Base-by-base conservation (phyloP, 2,329 filamentous ascomycete genomes). In the Trichoderma simmonsii region DNA sequence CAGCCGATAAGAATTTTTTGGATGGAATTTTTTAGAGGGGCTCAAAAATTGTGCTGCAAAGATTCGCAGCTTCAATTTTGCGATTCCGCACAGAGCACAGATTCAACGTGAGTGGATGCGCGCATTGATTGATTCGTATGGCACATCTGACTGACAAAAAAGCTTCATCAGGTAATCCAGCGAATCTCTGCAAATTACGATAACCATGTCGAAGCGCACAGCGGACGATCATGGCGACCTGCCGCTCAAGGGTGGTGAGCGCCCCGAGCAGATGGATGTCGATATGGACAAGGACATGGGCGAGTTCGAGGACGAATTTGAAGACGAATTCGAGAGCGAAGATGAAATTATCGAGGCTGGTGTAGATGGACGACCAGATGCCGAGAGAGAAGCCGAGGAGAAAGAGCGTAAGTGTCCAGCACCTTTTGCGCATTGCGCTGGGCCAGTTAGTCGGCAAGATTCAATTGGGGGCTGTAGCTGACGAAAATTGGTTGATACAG, bases 301-400 rank as follows among this genome's bases (percentile, higher is more conserved):
- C 79, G 93, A 98, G 76, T 98, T 97, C 75, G 96, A 97, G 79
- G 96, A 98, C 83, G 95, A 98, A 79, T 98, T 95, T 76, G 93
- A 95, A 82, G 93, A 95, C 78, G 93, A 95, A 79, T 95, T 92
- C 76, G 95, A 98, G 86, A 97, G 86, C 78, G 88, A 90, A 74
- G 95, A 98, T 81, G 95, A 98, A 82, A 93, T 98, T 67, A 84
- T 98, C 73, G 95, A 98, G 83, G 95, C 96, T 5, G 95, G 95
- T 73, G 94, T 98, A 14, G 95, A 98, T 80, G 95, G 95, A 21
- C 86, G 94, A 75, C 95, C 95, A 34, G 95, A 98, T 81, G 93
- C 92, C 8, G 95, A 98, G 86, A 86, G 94, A 56, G 95, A 98
- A 79, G 93, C 93, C 8, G 95, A 98, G 75, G 94, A 97, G 83